Evolutionary conservation across 441 rosid species (phyloP).

Genomic region (Syzygium syzygioides): DNA sequence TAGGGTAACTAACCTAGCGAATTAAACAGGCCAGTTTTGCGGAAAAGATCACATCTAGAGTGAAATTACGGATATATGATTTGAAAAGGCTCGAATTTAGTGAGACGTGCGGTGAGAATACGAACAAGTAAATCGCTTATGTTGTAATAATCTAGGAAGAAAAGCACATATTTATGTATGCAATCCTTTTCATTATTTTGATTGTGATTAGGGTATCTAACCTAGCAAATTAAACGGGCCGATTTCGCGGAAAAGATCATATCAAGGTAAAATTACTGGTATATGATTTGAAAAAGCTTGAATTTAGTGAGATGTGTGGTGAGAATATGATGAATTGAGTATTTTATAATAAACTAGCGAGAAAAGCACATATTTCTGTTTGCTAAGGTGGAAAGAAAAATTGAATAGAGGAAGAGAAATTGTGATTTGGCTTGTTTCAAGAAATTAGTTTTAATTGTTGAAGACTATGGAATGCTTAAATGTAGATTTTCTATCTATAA

Average conservation of each 20-base stretch:
- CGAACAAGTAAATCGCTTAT: neutral
- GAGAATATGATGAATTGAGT: neutral
- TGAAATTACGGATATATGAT: neutral
- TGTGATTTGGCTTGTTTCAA: neutral
- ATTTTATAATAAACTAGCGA: neutral
- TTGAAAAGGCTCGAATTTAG: neutral
- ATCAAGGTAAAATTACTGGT: neutral
- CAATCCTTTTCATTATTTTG: neutral
- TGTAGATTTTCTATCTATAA: neutral
- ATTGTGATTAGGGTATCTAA: neutral
- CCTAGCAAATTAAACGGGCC: neutral
- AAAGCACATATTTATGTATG: neutral
- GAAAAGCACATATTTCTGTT: neutral
- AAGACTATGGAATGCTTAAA: neutral
- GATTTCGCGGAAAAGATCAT: neutral
- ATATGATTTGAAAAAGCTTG: neutral
- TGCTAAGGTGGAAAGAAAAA: neutral
- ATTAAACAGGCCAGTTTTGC: neutral
- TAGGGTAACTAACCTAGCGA: neutral
- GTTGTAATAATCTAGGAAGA: neutral
- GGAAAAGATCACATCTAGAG: neutral
- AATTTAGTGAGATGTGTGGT: neutral
- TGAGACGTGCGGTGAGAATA: neutral
- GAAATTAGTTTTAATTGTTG: neutral
- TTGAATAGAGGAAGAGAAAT: neutral